Evolutionary conservation across 306 rosid genomes (phyloP).

Genomic region (Mimosa pudica): DNA sequence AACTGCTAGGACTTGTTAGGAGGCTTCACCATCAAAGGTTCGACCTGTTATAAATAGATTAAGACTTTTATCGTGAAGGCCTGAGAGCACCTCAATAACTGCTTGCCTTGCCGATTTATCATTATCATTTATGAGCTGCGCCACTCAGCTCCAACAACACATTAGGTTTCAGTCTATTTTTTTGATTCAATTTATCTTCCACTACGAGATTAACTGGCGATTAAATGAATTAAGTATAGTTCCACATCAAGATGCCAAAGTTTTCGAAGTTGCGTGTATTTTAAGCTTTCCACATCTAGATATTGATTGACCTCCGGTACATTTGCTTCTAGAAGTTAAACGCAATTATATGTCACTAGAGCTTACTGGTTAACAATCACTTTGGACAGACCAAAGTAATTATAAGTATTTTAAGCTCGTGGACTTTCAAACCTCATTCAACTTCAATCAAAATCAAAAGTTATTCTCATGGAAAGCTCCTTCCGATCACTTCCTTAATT

Average conservation of each 20-base stretch:
- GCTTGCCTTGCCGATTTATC: conserved; percentile 1
- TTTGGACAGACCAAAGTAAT: not conserved
- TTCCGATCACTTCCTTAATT: not conserved
- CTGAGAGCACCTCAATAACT: conserved; percentile 8
- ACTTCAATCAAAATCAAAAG: not conserved
- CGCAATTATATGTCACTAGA: conserved; percentile 27
- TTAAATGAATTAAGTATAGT: not conserved
- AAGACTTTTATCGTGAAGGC: not conserved
- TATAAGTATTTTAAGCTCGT: no score
- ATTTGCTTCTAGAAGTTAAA: not conserved
- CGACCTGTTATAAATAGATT: not conserved
- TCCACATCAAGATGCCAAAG: not conserved
- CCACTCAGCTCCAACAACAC: not conserved
- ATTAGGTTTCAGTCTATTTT: not conserved
- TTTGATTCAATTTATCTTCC: not conserved
- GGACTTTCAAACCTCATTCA: no score
- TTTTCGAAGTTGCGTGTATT: conserved; percentile 22
- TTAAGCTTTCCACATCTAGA: not conserved
- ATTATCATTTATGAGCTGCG: conserved; percentile 1
- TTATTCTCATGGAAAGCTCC: conserved; percentile 21
- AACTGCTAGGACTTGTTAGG: not conserved
- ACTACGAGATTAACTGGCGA: not conserved
- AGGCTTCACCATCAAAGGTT: not conserved
- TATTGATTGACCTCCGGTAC: not conserved
- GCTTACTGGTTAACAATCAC: not conserved